Evolutionary conservation across 148 eudicot species (phyloP).

Genomic region (Beta vulgaris): DNA sequence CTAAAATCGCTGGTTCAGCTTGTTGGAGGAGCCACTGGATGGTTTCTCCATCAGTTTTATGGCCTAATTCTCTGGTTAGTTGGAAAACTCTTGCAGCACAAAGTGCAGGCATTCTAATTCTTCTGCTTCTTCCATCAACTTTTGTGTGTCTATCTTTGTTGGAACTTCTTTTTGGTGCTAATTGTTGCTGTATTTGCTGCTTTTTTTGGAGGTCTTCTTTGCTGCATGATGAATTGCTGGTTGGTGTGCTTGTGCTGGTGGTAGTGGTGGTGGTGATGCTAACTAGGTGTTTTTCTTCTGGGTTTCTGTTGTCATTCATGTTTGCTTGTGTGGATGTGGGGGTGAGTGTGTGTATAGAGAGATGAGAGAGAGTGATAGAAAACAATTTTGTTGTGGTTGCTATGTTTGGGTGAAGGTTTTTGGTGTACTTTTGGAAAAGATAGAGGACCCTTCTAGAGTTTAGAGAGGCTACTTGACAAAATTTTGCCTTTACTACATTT

Average conservation of each 20-base stretch:
- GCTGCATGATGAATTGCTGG: slow-evolving; percentile 17
- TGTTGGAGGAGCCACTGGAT: slow-evolving; percentile 84
- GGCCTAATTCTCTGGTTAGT: slow-evolving; percentile 70
- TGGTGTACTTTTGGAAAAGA: slow-evolving; percentile 7
- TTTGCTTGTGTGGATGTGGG: slow-evolving; percentile 4
- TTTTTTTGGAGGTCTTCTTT: slow-evolving; percentile 27
- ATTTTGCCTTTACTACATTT: slow-evolving; percentile 8
- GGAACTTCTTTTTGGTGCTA: slow-evolving; percentile 60
- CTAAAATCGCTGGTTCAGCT: slow-evolving; percentile 70
- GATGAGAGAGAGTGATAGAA: slow-evolving; percentile 4
- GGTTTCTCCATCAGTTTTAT: slow-evolving; percentile 85
- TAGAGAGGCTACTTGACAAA: slow-evolving; percentile 13
- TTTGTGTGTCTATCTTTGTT: slow-evolving; percentile 90
- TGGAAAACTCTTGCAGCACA: slow-evolving; percentile 87
- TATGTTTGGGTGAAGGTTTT: background rate
- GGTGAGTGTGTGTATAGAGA: background rate
- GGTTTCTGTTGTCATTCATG: slow-evolving; percentile 32
- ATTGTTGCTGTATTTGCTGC: slow-evolving; percentile 23
- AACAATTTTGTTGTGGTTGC: slow-evolving; percentile 8
- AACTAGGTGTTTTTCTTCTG: slow-evolving; percentile 26
- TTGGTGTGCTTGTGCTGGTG: too few species aligned
- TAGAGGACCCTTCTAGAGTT: slow-evolving; percentile 22
- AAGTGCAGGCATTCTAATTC: slow-evolving; percentile 80
- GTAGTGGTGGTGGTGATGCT: too few species aligned
- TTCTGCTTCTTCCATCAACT: slow-evolving; percentile 73